Evolutionary conservation across 108 stramenopile genomes (phyloP).

Genomic region (Mediolabrus comicus): DNA sequence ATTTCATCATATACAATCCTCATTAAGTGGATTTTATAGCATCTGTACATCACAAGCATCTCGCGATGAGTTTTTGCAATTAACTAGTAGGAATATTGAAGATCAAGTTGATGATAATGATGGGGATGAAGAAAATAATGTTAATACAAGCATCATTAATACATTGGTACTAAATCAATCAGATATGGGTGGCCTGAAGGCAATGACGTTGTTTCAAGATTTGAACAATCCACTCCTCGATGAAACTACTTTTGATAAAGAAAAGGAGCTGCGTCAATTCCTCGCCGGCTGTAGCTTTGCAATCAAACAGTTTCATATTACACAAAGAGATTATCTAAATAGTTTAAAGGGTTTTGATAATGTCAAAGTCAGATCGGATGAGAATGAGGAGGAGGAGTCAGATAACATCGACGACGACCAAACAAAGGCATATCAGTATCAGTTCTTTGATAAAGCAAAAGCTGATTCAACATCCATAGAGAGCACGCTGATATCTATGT

Average conservation of each 20-base stretch:
- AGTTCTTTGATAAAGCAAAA: constrained; percentile 17
- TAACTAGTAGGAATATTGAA: neutral
- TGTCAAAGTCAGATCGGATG: too few species aligned
- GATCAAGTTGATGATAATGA: neutral
- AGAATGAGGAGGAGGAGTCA: neutral
- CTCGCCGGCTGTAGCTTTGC: constrained; percentile 68
- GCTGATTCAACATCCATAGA: constrained; percentile 31
- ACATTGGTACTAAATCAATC: constrained; percentile 61
- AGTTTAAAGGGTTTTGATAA: neutral
- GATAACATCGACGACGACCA: neutral
- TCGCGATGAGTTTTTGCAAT: constrained; percentile 30
- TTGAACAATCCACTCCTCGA: constrained; percentile 63
- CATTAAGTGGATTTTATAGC: constrained; percentile 12
- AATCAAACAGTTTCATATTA: constrained; percentile 62
- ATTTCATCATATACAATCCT: constrained; percentile 26
- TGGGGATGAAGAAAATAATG: constrained; percentile 2
- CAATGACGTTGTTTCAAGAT: constrained; percentile 66
- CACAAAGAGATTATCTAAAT: neutral
- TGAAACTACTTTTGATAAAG: constrained; percentile 47
- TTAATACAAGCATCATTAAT: constrained; percentile 61
- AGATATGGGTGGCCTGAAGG: constrained; percentile 54
- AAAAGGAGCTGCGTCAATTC: constrained; percentile 44
- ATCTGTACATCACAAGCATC: constrained; percentile 28
- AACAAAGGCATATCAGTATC: neutral
- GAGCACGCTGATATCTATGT: constrained; percentile 19